These are phyloP conservation scores for Backusella luteola DNA, from an alignment of 192 early-diverging fungal species.

Conservation along the genomic window DNA sequence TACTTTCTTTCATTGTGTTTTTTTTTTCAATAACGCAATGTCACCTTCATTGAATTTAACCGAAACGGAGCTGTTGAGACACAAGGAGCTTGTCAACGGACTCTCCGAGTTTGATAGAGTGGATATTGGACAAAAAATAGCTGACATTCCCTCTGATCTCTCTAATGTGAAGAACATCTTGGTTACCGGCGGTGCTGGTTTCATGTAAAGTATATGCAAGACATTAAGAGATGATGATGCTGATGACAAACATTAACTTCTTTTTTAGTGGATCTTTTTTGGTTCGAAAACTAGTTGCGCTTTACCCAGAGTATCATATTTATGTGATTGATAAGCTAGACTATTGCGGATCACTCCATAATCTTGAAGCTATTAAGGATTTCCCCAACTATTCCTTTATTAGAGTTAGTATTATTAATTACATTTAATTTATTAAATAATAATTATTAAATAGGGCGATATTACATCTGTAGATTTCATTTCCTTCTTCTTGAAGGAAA, in stretches of 20 bases:
- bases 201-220: slow-evolving; percentile 59
- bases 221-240: not conserved
- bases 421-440: not conserved
- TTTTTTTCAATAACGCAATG: not conserved
- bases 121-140: slow-evolving; percentile 37
- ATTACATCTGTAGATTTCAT: slow-evolving; percentile 66
- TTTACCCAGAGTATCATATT: slow-evolving; percentile 69
- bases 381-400: slow-evolving; percentile 63
- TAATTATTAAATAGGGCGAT: slow-evolving; percentile 49
- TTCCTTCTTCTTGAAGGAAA: slow-evolving; percentile 57
- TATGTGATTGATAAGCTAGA: slow-evolving; percentile 74
- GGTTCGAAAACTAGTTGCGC: slow-evolving; percentile 58
- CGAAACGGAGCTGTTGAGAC: not conserved
- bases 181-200: slow-evolving; percentile 82
- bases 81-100: slow-evolving; percentile 3
- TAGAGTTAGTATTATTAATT: slow-evolving; percentile 43
- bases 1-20: not conserved
- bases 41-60: slow-evolving; percentile 6
- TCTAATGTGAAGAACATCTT: slow-evolving; percentile 59
- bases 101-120: slow-evolving; percentile 37
- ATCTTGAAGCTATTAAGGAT: slow-evolving; percentile 43
- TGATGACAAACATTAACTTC: not conserved
- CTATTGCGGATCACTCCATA: slow-evolving; percentile 70
- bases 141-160: slow-evolving; percentile 24
- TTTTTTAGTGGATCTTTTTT: slow-evolving; percentile 63